phyloP scores from a whole-genome alignment of 1,139 yeast genomes.

The Hanseniaspora uvarum region DNA sequence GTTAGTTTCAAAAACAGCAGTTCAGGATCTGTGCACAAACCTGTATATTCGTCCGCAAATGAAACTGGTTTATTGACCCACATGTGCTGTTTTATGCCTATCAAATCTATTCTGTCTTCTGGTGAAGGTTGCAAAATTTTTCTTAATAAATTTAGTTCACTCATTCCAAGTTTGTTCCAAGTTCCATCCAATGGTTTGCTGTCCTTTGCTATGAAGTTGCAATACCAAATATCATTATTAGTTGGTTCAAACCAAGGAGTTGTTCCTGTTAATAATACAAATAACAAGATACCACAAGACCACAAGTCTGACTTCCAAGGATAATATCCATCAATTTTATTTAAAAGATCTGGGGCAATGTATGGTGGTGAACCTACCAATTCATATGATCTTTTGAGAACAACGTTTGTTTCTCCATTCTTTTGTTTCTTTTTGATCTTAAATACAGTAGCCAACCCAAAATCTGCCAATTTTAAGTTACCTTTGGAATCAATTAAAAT shows the following conservation, averaged over 20 bases:
- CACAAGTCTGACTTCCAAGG: conserved; percentile 49
- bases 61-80: conserved; percentile 40
- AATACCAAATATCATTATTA: conserved; percentile 40
- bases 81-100: conserved; percentile 38
- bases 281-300: conserved; percentile 55
- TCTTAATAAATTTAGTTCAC: conserved; percentile 42
- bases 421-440: conserved; percentile 34
- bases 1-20: conserved; percentile 37
- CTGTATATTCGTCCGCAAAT: conserved; percentile 35
- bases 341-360: conserved; percentile 58
- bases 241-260: conserved; percentile 61
- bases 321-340: conserved; percentile 37
- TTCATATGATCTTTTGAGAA: conserved; percentile 40
- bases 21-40: conserved; percentile 43
- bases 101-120: conserved; percentile 35
- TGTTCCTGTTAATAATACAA: conserved; percentile 50
- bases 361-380: conserved; percentile 63
- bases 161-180: conserved; percentile 43
- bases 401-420: conserved; percentile 36
- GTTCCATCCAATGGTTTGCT: conserved; percentile 41
- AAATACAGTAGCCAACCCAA: conserved; percentile 55
- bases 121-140: conserved; percentile 43
- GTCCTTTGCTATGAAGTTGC: conserved; percentile 34
- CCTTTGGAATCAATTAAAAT: conserved; percentile 60
- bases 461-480: conserved; percentile 57